Base-by-base conservation (phyloP, 1,284 basidiomycete genomes). In the Apiotrichum porosum region DNA sequence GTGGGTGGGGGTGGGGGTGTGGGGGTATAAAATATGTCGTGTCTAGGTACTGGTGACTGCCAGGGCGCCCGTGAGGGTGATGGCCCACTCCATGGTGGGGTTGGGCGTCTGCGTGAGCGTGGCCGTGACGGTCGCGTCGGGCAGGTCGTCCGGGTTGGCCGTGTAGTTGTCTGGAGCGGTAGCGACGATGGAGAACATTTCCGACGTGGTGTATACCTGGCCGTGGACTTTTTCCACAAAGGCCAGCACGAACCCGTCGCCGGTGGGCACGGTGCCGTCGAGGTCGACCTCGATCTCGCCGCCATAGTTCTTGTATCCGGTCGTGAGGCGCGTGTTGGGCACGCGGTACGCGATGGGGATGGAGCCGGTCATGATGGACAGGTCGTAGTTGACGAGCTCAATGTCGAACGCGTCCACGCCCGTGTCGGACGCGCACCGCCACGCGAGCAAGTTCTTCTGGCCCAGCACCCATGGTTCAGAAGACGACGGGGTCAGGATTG, bases 361-460 rank as follows among this genome's bases (percentile, higher is more conserved):
- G 44, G 65, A 65, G 19, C 71, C 72, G 21, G 57, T 50, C 68
- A 74, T 66, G 49, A 72, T 56, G n/a, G 51, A 58, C 37, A 55
- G 51, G 47, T 72, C 67, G 22, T 49, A 42, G 54, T 74, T 71
- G 58, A 71, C 69, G 22, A 74, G 57, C 56, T 73, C 66, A 39
- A 74, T 63, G 54, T 73, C 71, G 47, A 74, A 74, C 17, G 63
- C 62, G 21, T 63, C 41, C 44, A 74, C 62, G 47, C 71, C 71
- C 0, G 66, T 65, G 22, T 64, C 70, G 41, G 63, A 63, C 19
- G 68, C 71, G 14, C 61, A 64, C n/a, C 46, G 52, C 69, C 69
- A 74, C 10, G 65, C 49, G 21, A 72, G 56, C 10, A 66, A 42
- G 61, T 72, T 73, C 40, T 61, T 63, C 41, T 65, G 43, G 6